Evolutionary conservation across 1,284 basidiomycete genomes (phyloP).

Genomic region (Gomphus bonarii): DNA sequence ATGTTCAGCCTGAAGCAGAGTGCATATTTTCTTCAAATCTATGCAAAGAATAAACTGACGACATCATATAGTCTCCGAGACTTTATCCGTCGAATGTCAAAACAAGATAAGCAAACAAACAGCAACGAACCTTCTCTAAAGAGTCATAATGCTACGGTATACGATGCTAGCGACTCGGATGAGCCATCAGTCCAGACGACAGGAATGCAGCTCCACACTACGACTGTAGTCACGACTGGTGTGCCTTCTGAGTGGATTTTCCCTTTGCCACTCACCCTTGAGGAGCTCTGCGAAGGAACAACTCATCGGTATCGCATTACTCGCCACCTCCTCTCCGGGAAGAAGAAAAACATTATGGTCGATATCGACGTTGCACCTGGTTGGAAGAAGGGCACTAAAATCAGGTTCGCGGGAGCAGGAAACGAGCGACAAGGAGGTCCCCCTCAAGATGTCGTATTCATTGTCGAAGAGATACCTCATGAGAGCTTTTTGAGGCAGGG

Average conservation of each 20-base stretch:
- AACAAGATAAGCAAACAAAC: background rate
- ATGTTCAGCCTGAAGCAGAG: slow-evolving; percentile 11
- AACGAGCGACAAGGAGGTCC: slow-evolving; percentile 34
- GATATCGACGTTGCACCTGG: slow-evolving; percentile 35
- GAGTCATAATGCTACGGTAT: slow-evolving; percentile 9
- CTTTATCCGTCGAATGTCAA: slow-evolving; percentile 13
- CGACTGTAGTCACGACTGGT: slow-evolving; percentile 14
- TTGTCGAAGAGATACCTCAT: slow-evolving; percentile 41
- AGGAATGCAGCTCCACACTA: slow-evolving; percentile 9
- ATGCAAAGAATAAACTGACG: slow-evolving; percentile 15
- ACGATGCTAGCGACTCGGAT: slow-evolving; percentile 6
- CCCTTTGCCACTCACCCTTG: slow-evolving; percentile 42
- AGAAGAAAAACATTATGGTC: slow-evolving; percentile 40
- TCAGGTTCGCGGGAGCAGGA: slow-evolving; percentile 36
- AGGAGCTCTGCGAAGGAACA: slow-evolving; percentile 47
- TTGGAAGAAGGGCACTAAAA: slow-evolving; percentile 33
- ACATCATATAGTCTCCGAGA: slow-evolving; percentile 17
- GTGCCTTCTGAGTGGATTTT: slow-evolving; percentile 32
- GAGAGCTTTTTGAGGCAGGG: slow-evolving; percentile 32
- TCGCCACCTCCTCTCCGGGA: slow-evolving; percentile 32
- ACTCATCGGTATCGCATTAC: slow-evolving; percentile 48
- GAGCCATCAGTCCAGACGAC: slow-evolving; percentile 1
- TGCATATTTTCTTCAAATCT: slow-evolving; percentile 6
- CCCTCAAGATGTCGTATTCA: slow-evolving; percentile 33
- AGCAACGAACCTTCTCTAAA: slow-evolving; percentile 5